phyloP scores from a whole-genome alignment of 352 stramenopile species.

The Globisporangium megalacanthum region DNA sequence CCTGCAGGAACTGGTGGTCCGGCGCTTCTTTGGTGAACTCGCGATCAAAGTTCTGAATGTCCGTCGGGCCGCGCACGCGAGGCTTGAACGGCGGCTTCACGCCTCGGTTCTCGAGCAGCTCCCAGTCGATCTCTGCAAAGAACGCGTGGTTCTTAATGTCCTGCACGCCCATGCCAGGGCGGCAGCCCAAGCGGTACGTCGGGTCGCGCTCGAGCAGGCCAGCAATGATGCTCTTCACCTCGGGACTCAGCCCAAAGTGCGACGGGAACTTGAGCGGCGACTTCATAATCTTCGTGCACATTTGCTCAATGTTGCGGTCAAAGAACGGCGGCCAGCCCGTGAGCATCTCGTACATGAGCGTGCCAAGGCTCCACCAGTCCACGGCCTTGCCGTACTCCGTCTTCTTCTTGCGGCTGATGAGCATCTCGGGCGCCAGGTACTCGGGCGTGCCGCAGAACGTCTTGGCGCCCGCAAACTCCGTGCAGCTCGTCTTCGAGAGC shows the following conservation, averaged over 20 bases:
- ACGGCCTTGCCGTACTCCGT: constrained; percentile 89
- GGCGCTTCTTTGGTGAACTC: constrained; percentile 83
- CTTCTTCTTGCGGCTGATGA: constrained; percentile 86
- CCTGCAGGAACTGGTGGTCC: constrained; percentile 67
- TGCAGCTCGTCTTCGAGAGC: constrained; percentile 87
- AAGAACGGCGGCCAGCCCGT: constrained; percentile 93
- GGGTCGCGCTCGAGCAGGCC: constrained; percentile 70
- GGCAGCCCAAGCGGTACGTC: constrained; percentile 62
- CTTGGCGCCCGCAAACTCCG: constrained; percentile 69
- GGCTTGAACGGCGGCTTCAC: constrained; percentile 87
- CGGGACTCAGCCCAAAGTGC: constrained; percentile 65
- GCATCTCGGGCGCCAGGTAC: constrained; percentile 87
- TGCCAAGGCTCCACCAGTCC: constrained; percentile 93
- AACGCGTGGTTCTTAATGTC: constrained; percentile 82
- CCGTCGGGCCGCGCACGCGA: constrained; percentile 65
- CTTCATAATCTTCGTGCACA: constrained; percentile 91
- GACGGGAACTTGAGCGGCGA: constrained; percentile 83
- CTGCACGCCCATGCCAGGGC: constrained; percentile 51
- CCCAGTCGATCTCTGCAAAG: constrained; percentile 79
- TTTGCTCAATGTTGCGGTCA: constrained; percentile 87
- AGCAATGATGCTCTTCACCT: constrained; percentile 78
- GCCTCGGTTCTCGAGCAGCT: constrained; percentile 50
- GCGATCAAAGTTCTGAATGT: constrained; percentile 88
- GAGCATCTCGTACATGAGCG: constrained; percentile 94
- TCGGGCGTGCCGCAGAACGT: constrained; percentile 88